Conservation (phyloP, 768 basidiomycete genomes). For the Hypholoma fasciculare region DNA sequence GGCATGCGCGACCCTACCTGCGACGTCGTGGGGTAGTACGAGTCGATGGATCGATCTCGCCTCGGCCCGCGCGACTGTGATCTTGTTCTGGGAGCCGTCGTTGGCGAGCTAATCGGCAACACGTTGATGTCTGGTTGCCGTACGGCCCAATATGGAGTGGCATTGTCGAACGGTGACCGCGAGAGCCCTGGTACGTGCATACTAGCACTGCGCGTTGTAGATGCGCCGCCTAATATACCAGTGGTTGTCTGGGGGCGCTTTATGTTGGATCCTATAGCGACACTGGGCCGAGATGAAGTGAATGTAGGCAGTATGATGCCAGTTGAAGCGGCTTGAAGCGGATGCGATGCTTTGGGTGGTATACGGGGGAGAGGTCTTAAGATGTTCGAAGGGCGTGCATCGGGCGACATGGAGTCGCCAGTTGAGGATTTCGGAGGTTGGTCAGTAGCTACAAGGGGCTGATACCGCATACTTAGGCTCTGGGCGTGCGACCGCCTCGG, state of each 20-base stretch:
- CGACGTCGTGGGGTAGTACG: slow-evolving; percentile 9
- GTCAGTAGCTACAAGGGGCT: slow-evolving; percentile 26
- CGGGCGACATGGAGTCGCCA: neutral
- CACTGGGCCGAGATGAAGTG: neutral
- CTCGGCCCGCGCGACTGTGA: slow-evolving; percentile 5
- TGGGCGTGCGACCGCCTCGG: slow-evolving; percentile 13
- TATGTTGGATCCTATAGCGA: neutral
- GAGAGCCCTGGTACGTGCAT: neutral
- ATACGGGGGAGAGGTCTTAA: slow-evolving; percentile 24
- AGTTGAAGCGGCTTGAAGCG: neutral
- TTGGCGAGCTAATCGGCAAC: slow-evolving; percentile 2
- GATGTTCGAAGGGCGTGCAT: slow-evolving; percentile 9
- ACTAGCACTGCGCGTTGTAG: neutral
- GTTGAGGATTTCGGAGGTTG: slow-evolving; percentile 2
- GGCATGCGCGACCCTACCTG: neutral
- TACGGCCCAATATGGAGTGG: slow-evolving; percentile 20
- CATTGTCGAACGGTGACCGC: slow-evolving; percentile 12
- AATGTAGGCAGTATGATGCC: neutral
- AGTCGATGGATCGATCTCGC: slow-evolving; percentile 15
- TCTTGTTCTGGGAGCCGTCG: neutral
- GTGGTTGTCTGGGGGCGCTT: slow-evolving; percentile 26
- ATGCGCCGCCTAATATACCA: slow-evolving; percentile 2
- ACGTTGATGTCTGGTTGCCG: neutral
- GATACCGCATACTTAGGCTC: slow-evolving; percentile 26
- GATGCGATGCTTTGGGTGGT: slow-evolving; percentile 12